Evolutionary conservation across 148 eudicot genomes (phyloP).

Genomic region (Oxyria digyna): DNA sequence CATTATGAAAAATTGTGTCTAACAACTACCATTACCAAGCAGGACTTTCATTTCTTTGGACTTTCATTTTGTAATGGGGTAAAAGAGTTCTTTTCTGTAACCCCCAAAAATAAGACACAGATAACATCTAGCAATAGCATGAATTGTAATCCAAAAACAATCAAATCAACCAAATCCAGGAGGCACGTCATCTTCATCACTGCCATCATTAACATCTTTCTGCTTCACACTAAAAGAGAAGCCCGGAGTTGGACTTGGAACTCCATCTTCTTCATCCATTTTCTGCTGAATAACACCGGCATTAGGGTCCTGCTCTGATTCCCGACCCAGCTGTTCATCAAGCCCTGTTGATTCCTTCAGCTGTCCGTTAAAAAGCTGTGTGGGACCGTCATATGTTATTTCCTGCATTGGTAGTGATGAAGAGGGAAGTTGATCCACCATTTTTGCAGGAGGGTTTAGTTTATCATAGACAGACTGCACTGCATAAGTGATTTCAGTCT

Average conservation of each 20-base stretch:
- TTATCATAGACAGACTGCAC: conserved; percentile 56
- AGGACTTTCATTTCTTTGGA: not conserved
- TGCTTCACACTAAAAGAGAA: conserved; percentile 16
- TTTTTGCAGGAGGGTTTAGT: conserved; percentile 34
- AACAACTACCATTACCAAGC: not conserved
- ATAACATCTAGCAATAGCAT: not conserved
- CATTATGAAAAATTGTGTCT: not conserved
- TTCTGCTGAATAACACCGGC: conserved; percentile 16
- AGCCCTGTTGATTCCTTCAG: not conserved
- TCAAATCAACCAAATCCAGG: conserved; percentile 67
- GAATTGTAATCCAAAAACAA: not conserved
- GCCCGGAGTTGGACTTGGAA: conserved; percentile 33
- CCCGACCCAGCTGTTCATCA: conserved; percentile 8
- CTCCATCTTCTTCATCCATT: conserved; percentile 13
- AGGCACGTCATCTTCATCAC: conserved; percentile 79
- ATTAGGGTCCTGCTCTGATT: conserved; percentile 11
- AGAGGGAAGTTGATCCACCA: conserved; percentile 22
- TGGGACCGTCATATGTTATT: conserved; percentile 13
- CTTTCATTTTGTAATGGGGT: not conserved
- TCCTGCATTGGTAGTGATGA: conserved; percentile 11
- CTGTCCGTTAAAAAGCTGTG: conserved; percentile 25
- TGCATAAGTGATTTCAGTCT: conserved; percentile 56
- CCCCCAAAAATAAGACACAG: not conserved
- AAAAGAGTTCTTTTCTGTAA: not conserved
- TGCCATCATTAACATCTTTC: conserved; percentile 23